Base-by-base conservation (phyloP, 73 alveolate species). In the Paraurostyla sp. region DNA sequence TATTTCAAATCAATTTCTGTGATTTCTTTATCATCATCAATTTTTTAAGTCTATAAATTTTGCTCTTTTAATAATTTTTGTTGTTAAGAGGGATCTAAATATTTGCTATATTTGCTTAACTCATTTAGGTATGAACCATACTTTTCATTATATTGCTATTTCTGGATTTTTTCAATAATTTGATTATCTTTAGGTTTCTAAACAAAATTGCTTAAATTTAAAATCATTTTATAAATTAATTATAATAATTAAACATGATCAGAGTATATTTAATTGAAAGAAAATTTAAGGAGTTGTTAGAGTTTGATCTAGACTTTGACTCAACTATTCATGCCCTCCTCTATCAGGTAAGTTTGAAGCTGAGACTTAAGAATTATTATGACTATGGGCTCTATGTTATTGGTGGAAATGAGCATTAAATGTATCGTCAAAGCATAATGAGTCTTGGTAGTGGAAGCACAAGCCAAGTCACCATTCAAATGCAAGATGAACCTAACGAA, bases 381-480 rank as follows among this genome's bases (percentile, higher is more conserved):
- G 82, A 65, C 58, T 65, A 65, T 65, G 82, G 82, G 6, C 58
- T 65, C 16, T 65, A 65, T 65, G 56, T 30, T 33, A 6, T 65
- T 2, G 13, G 9, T 1, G 60, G 16, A 16, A 35, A 3, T 35
- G 36, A 59, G 9, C 32, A 11, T 6, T 4, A 2, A 59, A 27
- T 29, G 4, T n/a, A 4, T 20, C 23, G 30, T 27, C 22, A 16
- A 4, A 59, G 42, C 42, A 29, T 9, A 18, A 15, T 30, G n/a
- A n/a, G n/a, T n/a, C n/a, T n/a, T n/a, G n/a, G n/a, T n/a, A n/a
- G n/a, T n/a, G n/a, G n/a, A n/a, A n/a, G n/a, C n/a, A n/a, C n/a
- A n/a, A n/a, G n/a, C n/a, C n/a, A n/a, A n/a, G n/a, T n/a, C n/a
- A n/a, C n/a, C n/a, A n/a, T n/a, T n/a, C 30, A 16, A 59, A 59